A percentile compares a stretch with the other conserved stretches of the same genome.
These are phyloP conservation scores for Mycena alexandri DNA, from an alignment of 768 basidiomycete species.

Conservation along the genomic window DNA sequence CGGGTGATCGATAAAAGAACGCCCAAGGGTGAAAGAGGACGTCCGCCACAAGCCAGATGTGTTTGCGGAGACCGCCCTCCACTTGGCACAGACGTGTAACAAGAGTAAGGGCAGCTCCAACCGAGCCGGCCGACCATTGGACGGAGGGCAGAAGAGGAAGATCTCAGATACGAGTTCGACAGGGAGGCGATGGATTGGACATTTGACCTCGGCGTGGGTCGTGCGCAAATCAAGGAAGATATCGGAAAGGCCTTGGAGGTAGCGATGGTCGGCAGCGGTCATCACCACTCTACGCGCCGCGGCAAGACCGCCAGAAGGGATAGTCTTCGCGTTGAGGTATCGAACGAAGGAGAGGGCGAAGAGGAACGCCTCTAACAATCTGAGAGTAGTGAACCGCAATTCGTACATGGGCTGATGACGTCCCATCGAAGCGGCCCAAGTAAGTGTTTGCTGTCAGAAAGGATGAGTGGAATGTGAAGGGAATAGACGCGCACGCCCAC, in stretches of 20 bases:
- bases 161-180: background rate
- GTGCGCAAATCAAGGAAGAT: background rate
- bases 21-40: background rate
- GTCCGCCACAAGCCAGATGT: background rate
- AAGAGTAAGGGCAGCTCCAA: background rate
- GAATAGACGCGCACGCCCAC: background rate
- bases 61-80: background rate
- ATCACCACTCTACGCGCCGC: background rate
- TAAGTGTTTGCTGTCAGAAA: background rate
- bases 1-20: background rate
- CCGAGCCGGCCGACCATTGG: background rate
- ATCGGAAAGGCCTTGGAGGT: background rate
- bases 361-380: background rate
- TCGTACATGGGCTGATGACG: background rate
- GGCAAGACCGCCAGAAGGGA: background rate
- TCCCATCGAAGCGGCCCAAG: background rate
- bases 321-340: background rate
- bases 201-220: background rate
- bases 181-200: background rate
- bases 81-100: background rate
- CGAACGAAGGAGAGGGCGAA: background rate
- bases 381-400: background rate
- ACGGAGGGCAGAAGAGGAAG: background rate
- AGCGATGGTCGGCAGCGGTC: background rate
- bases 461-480: background rate